A percentile compares a stretch with the other conserved stretches of the same genome.
Conservation (phyloP, 805 yeast species). For the Starmerella floricola region DNA sequence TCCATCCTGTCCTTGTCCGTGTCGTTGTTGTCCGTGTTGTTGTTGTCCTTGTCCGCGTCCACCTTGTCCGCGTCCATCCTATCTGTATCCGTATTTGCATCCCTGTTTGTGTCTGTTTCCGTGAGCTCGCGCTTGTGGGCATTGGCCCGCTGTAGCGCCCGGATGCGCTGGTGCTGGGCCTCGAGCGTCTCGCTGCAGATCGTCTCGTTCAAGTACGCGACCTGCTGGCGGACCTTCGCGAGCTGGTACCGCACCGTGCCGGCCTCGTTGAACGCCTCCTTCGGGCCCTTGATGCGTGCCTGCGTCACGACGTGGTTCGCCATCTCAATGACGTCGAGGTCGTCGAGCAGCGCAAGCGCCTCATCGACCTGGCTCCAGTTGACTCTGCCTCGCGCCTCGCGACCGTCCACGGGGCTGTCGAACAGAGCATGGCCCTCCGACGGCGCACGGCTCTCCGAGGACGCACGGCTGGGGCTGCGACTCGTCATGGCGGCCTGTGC, state of each 20-base stretch:
- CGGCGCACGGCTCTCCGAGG: neutral
- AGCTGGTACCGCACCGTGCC: conserved; percentile 23
- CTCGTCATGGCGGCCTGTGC: too few species aligned
- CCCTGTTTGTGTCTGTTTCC: neutral
- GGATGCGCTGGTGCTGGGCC: conserved; percentile 14
- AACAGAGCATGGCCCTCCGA: neutral
- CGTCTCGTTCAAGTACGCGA: conserved; percentile 11
- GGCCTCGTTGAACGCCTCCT: conserved; percentile 24
- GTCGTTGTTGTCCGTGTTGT: neutral
- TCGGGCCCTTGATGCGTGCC: conserved; percentile 21
- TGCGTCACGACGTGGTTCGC: conserved; percentile 18
- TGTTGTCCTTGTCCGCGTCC: too few species aligned
- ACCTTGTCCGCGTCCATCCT: too few species aligned
- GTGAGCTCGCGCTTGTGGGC: conserved; percentile 17
- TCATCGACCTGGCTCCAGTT: conserved; percentile 21
- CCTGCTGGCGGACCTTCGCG: conserved; percentile 18
- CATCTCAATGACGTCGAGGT: conserved; percentile 22
- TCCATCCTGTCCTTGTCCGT: too few species aligned
- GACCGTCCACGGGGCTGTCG: neutral
- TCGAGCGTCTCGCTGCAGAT: conserved; percentile 19
- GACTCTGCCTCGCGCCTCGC: neutral
- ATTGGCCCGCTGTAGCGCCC: conserved; percentile 15
- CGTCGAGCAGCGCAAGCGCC: conserved; percentile 18
- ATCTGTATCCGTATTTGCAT: neutral
- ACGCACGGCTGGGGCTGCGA: neutral